A percentile compares a stretch with the other conserved stretches of the same genome.
Conservation (phyloP, 495 filamentous ascomycete genomes). For the Xanthoparmelia taractica region DNA sequence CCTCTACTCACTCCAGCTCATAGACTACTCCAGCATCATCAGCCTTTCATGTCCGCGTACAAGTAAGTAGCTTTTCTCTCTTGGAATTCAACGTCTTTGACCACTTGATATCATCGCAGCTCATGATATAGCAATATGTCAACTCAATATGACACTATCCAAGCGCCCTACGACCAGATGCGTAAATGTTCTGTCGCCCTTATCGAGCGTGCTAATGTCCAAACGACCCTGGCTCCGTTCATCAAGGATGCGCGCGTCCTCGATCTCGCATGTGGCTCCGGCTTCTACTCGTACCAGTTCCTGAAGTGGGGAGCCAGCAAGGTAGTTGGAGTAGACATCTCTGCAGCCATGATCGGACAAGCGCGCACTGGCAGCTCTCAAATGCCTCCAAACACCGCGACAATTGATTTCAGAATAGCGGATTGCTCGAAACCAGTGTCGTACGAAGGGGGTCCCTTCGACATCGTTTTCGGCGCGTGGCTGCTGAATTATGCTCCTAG, state of each 20-base stretch:
- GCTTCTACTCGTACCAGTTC: constrained; percentile 24
- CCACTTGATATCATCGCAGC: not conserved
- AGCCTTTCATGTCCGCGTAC: not conserved
- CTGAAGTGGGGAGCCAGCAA: constrained; percentile 27
- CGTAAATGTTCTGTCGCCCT: constrained; percentile 14
- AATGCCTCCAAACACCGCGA: not conserved
- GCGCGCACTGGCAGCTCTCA: constrained; percentile 13
- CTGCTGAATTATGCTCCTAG: constrained; percentile 36
- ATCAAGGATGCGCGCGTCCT: constrained; percentile 27
- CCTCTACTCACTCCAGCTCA: not conserved
- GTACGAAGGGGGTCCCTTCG: constrained; percentile 31
- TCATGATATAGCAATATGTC: constrained; percentile 11
- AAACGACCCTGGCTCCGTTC: constrained; percentile 15
- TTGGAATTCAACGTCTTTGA: not conserved
- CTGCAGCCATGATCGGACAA: constrained; percentile 28
- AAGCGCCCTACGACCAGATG: constrained; percentile 22
- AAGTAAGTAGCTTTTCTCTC: not conserved
- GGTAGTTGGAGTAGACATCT: constrained; percentile 34
- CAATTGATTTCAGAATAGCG: constrained; percentile 19
- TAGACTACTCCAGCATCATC: not conserved
- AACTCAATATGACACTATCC: constrained; percentile 24
- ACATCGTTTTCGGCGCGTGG: constrained; percentile 35
- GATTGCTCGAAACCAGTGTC: constrained; percentile 24
- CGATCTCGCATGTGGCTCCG: constrained; percentile 32
- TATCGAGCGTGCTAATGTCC: constrained; percentile 25